Evolutionary conservation across 441 rosid species (phyloP), one percentile per base, ranked within the genome.

Genomic region (Gossypium gossypioides): DNA sequence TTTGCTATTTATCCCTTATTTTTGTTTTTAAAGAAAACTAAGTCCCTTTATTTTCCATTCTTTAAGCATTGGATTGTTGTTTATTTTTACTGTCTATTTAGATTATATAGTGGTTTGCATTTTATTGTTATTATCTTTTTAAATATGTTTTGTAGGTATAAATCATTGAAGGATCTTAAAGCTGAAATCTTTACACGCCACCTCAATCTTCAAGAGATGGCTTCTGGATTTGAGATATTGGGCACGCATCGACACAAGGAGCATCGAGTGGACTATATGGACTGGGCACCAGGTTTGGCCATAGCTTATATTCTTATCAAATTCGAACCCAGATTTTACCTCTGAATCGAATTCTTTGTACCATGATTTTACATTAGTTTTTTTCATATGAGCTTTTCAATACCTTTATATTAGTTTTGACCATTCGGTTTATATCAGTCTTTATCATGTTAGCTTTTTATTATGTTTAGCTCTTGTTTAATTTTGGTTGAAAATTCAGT

Each of bases 201-300:
- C 71, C 77, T 86, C 52, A 77, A 85, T 84, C 77, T 91, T 63
- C 86, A 81, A 83, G 97, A 92, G 73, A 40, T 95, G 80, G 93
- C 96, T 73, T 88, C 94, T 61, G 99, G 97, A 42, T 92, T 82
- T 83, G 94, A 94, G 84, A 81, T 90, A 58, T 58, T 91, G 72
- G 97, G 97, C 29, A 81, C 87, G 85, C 99, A 91, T 82, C 87
- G 99, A 13, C 89, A 95, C 75, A 81, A 85, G 76, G 97, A 95
- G 78, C 99, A 95, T 79, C 87, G 99, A 42, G 88, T 86, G 73
- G 99, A 95, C 74, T 89, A 81, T 72, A 84, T 95, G 96, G 97
- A 95, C 44, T 92, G 99, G 97, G 99, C 94, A 80, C 97, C 99
- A 89, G 99, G 99, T 94, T 79, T 80, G 81, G 67, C 73, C 44